Percentiles rank a stretch among this genome's conserved stretches.
These are phyloP conservation scores for Tuber magnatum DNA, from an alignment of 495 filamentous ascomycete genomes.

Conservation along the genomic window DNA sequence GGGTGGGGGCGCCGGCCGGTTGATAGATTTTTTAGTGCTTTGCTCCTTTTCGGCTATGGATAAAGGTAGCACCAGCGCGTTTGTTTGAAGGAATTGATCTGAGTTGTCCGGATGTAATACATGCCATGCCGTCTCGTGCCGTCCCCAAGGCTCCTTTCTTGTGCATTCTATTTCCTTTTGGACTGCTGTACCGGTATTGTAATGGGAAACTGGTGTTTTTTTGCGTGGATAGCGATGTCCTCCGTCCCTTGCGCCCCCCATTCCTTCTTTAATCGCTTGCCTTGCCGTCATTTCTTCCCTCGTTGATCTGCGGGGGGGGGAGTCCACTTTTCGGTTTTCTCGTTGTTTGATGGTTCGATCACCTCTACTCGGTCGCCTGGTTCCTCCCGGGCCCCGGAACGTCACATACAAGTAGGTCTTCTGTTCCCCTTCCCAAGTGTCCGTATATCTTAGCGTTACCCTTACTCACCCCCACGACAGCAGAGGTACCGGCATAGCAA, in stretches of 20 bases:
- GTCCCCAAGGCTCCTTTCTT: constrained; percentile 2
- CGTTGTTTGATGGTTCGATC: not conserved
- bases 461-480: constrained; percentile 64
- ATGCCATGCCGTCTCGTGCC: constrained; percentile 20
- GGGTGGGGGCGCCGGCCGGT: not conserved
- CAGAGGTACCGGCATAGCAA: constrained; percentile 78
- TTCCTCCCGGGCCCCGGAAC: constrained; percentile 35
- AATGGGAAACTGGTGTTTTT: constrained; percentile 23
- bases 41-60: not conserved
- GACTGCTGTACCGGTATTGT: not conserved
- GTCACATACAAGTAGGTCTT: constrained; percentile 52
- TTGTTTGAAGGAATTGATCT: constrained; percentile 12
- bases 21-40: not conserved
- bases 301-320: constrained; percentile 22
- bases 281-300: not conserved
- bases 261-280: constrained; percentile 10
- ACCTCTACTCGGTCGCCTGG: constrained; percentile 14
- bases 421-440: constrained; percentile 57
- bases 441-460: constrained; percentile 64
- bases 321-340: constrained; percentile 6
- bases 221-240: constrained; percentile 29
- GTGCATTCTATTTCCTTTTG: not conserved
- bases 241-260: constrained; percentile 5
- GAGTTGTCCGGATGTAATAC: constrained; percentile 26
- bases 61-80: not conserved